Base-by-base conservation (phyloP, 805 yeast species). In the Kazachstania bromeliacearum region DNA sequence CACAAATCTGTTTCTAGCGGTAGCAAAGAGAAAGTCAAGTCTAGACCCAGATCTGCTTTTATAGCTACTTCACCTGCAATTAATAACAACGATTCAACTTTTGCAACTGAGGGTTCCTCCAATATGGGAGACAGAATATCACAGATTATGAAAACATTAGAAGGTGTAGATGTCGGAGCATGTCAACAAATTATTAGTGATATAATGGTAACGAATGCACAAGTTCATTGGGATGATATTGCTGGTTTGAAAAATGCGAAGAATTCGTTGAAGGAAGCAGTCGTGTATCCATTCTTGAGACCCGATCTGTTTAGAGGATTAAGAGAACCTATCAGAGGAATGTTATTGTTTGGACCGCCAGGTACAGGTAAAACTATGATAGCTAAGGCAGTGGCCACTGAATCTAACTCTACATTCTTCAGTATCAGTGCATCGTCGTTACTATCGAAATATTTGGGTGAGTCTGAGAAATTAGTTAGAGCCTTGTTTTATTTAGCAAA, bases 321-420 rank as follows among this genome's bases (percentile, higher is more conserved):
- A 40, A 69, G 97, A 47, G 97, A 88, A 60, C 98, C 98, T 0
- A 92, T 95, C 0, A 66, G 96, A 48, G 98, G 98, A 3, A 88
- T 89, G 96, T 66, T 89, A 19, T 62, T 89, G 31, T 89, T 89
- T 62, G 98, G 98, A 0, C 98, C 98, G 0, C 97, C 98, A 0
- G 98, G 98, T 6, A 89, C 98, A 0, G 98, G 98, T 41, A 89
- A 89, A 51, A 89, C 98, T 0, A 89, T 92, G 98, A 69, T 89
- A 44, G 97, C 97, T 0, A 69, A 95, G 45, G 96, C 98, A 0
- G 97, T 92, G 5, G 97, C 97, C 1, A 87, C 96, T 0, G 97
- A 92, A 60, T 83, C 95, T 3, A 80, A 83, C 42, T 85, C 96
- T 0, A 89, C 97, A 0, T 89, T 89, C 57, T 89, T 89, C 56